Evolutionary conservation across 306 rosid genomes (phyloP), one percentile per base, ranked within the genome.

Genomic region (Rosa persica): DNA sequence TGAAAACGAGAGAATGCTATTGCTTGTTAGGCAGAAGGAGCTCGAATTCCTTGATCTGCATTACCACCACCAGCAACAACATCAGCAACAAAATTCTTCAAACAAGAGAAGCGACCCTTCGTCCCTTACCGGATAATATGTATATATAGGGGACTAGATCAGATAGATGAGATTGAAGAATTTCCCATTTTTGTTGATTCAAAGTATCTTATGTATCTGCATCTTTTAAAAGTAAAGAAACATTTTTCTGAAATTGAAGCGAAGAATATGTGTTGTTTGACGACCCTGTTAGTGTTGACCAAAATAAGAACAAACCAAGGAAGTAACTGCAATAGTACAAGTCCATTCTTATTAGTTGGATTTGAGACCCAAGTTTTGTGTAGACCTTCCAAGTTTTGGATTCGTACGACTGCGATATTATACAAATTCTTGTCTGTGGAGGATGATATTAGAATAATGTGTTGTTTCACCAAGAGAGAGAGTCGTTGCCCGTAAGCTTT

Each of bases 1-100:
- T 2, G 89, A 91, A 72, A 93, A 83, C 47, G 96, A 93, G 81
- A 93, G 97, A 73, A 89, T 95, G 97, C 73, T 86, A 39, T 73
- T 95, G 71, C 75, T 95, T 9, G 69, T 95, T 27, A 83, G 87
- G 5, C 88, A 85, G 72, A 95, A 88, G 72, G 98, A 95, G 83
- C 17, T 89, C 36, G 93, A 94, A 55, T 71, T 89, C 74, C 6
- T 72, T 17, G 76, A 67, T 72, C 60, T 74, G 60, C 90, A 85
- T 25, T 92, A 86, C 9, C 90, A 85, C 19, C 93, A 86, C 7
- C 89, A 61, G 9, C 86, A 80, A n/a, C 90, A 85, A 12, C 87
- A 75, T 15, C 88, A 76, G 49, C 88, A 85, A 36, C 91, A 90
- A n/a, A 87, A 89, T 58, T 91, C 97, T 23, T 85, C 91, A 8